Evolutionary conservation across 495 filamentous ascomycete genomes (phyloP).

Genomic region (Delitschia confertaspora): DNA sequence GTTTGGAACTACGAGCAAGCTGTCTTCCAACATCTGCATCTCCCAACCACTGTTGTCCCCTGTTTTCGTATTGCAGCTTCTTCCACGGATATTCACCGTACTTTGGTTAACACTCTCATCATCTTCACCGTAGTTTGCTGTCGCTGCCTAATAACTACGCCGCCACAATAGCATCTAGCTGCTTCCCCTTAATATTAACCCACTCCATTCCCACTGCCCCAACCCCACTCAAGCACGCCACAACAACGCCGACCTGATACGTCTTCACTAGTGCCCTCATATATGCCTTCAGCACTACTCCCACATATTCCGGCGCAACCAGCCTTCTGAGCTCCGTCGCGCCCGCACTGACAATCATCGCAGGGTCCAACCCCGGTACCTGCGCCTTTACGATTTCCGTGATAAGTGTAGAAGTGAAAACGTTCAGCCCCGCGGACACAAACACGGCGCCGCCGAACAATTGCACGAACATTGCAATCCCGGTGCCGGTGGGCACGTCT

Average conservation of each 20-base stretch:
- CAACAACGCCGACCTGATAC: slow-evolving; percentile 1
- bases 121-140: too few relatives aligned
- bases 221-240: neutral
- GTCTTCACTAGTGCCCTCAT: slow-evolving; percentile 4
- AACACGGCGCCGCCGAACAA: slow-evolving; percentile 29
- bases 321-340: slow-evolving; percentile 10
- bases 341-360: slow-evolving; percentile 3
- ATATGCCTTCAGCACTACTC: slow-evolving; percentile 3
- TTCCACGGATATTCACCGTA: too few relatives aligned
- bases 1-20: too few relatives aligned
- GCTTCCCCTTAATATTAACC: slow-evolving; percentile 3
- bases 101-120: too few relatives aligned
- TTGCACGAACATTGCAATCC: slow-evolving; percentile 27
- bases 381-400: slow-evolving; percentile 1
- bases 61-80: too few relatives aligned
- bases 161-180: too few relatives aligned
- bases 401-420: slow-evolving; percentile 23
- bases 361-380: slow-evolving; percentile 1
- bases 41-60: too few relatives aligned
- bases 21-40: too few relatives aligned
- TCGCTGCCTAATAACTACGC: too few relatives aligned
- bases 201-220: slow-evolving; percentile 7
- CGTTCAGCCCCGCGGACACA: slow-evolving; percentile 27
- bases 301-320: slow-evolving; percentile 2
- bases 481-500: slow-evolving; percentile 14